Evolutionary conservation across 2,329 filamentous ascomycete genomes (phyloP).

Genomic region (Sporothrix mexicana): DNA sequence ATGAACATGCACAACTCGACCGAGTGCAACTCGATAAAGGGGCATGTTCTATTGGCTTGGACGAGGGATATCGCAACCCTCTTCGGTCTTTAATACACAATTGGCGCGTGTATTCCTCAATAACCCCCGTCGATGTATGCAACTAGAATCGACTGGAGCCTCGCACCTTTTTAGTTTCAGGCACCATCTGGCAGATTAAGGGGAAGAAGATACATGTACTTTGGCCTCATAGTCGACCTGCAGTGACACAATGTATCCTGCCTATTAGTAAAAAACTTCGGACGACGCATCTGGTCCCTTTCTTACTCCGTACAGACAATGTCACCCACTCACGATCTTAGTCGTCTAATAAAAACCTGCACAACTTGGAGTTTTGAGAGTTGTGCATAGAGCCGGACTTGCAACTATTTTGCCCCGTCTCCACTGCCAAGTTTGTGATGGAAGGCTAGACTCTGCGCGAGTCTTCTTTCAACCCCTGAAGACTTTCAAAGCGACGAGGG

Average conservation of each 20-base stretch:
- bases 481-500: neutral
- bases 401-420: neutral
- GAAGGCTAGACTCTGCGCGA: neutral
- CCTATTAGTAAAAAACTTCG: neutral
- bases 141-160: constrained; percentile 16
- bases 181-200: neutral
- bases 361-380: neutral
- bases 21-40: constrained; percentile 6
- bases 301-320: neutral
- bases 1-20: constrained; percentile 20
- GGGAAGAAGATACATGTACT: neutral
- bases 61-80: neutral
- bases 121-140: neutral
- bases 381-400: neutral
- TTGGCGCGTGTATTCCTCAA: constrained; percentile 7
- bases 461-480: neutral
- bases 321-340: neutral
- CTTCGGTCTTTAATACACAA: constrained; percentile 13
- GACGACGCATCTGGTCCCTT: constrained; percentile 1
- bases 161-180: constrained; percentile 20
- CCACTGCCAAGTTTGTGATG: constrained; percentile 11
- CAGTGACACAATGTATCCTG: no score
- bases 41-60: neutral
- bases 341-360: neutral
- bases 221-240: no score